A percentile compares a stretch with the other conserved stretches of the same genome.
These are phyloP conservation scores for Brassica incana DNA, from an alignment of 345 rosid genomes.

Conservation along the genomic window DNA sequence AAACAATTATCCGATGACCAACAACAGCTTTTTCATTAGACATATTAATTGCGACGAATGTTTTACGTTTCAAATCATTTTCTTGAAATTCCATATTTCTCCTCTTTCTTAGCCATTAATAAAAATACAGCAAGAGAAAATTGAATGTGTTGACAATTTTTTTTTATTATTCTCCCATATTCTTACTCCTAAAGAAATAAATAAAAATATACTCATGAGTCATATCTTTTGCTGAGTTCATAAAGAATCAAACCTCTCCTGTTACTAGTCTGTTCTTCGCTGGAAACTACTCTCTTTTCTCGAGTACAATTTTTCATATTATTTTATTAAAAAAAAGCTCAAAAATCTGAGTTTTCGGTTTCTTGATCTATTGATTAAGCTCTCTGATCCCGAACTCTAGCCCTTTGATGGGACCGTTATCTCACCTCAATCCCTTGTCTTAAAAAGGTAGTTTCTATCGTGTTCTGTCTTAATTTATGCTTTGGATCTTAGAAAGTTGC, in stretches of 20 bases:
- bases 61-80: slow-evolving; percentile 34
- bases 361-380: slow-evolving; percentile 27
- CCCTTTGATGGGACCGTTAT: slow-evolving; percentile 33
- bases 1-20: not conserved
- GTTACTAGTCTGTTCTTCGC: slow-evolving; percentile 37
- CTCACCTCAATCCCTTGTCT: slow-evolving; percentile 24
- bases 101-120: not conserved
- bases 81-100: slow-evolving; percentile 23
- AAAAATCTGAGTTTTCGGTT: slow-evolving; percentile 27
- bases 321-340: not conserved
- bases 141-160: too few relatives aligned
- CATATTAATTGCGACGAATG: slow-evolving; percentile 23
- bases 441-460: not conserved
- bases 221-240: slow-evolving; percentile 18
- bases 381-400: slow-evolving; percentile 11
- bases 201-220: not conserved
- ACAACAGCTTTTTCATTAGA: not conserved
- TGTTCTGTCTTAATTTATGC: not conserved
- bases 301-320: slow-evolving; percentile 17
- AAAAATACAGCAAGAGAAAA: too few relatives aligned
- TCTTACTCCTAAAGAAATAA: not conserved
- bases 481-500: not conserved
- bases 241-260: slow-evolving; percentile 26
- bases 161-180: too few relatives aligned
- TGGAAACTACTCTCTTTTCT: slow-evolving; percentile 21